Base-by-base conservation (phyloP, 768 basidiomycete species). In the Nidula microcarpa region DNA sequence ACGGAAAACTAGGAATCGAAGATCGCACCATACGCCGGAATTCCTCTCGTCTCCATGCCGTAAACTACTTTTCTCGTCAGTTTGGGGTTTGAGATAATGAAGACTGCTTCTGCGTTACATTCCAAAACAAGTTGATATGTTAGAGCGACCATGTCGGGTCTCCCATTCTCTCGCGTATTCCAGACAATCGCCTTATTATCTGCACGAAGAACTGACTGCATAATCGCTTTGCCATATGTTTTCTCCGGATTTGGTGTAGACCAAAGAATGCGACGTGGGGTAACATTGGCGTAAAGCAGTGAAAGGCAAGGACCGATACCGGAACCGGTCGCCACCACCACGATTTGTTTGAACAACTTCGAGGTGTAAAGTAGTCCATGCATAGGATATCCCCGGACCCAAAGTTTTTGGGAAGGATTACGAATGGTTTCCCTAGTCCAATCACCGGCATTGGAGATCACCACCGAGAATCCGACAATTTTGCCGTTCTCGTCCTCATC, bases 361-460 rank as follows among this genome's bases (percentile, higher is more conserved):
- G 76, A 74, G 45, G 79, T 77, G 44, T 75, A 72, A 32, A 83
- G 63, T 48, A 83, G 71, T 30, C 78, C 80, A 58, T 74, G 75
- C 35, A 74, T 72, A 5, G 80, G 78, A 37, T 77, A 70, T 6
- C 81, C 80, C 34, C 81, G 79, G 23, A 79, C 69, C 80, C 80
- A 84, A 17, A 84, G 64, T 58, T 80, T 65, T 33, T 57, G 74
- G 1, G 81, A 80, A 4, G 82, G 81, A 49, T 78, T 71, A 9
- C 52, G 60, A 56, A 83, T 83, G 50, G 67, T 62, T 52, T 76
- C 69, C 48, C 57, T 63, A 0, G 82, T 84, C 81, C 81, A 82
- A 59, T 84, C 81, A 16, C 81, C 81, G 3, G 81, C 80, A 32
- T 73, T 74, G 2, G 79, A 80, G 6, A 82, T 77, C 8, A 83